Evolutionary conservation across 169 alveolate genomes (phyloP).

Genomic region (Cryptosporidium bovis): DNA sequence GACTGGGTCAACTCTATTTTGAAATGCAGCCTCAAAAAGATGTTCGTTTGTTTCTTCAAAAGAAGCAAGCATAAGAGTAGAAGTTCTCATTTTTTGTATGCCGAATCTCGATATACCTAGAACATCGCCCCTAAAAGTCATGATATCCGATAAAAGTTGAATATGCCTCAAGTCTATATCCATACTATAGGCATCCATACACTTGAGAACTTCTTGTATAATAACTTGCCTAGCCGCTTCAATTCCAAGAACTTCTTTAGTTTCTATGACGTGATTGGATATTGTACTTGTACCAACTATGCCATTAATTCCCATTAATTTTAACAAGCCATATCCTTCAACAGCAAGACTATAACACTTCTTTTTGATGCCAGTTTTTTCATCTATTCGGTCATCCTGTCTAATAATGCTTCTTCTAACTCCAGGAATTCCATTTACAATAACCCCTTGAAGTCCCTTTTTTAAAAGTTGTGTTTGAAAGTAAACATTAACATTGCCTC

Average conservation of each 20-base stretch:
- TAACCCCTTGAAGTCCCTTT: conserved; percentile 76
- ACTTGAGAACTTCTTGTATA: conserved; percentile 92
- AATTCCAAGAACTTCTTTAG: conserved; percentile 91
- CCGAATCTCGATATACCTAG: conserved; percentile 97
- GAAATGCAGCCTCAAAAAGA: conserved; percentile 96
- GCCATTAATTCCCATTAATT: conserved; percentile 94
- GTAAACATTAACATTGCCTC: conserved; percentile 86
- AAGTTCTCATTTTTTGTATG: conserved; percentile 95
- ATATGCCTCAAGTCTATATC: conserved; percentile 96
- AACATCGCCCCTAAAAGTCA: conserved; percentile 97
- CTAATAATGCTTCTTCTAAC: conserved; percentile 81
- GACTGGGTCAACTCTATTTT: conserved; percentile 90
- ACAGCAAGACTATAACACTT: conserved; percentile 86
- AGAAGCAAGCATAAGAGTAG: conserved; percentile 97
- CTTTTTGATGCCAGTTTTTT: conserved; percentile 18
- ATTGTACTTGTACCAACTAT: conserved; percentile 87
- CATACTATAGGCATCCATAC: conserved; percentile 93
- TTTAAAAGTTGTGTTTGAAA: conserved; percentile 80
- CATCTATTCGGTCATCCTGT: conserved; percentile 73
- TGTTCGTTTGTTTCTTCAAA: conserved; percentile 99
- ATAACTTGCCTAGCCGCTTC: conserved; percentile 97
- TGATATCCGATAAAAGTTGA: conserved; percentile 95
- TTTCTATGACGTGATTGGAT: conserved; percentile 95
- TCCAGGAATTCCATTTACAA: conserved; percentile 79
- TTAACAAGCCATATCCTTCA: conserved; percentile 93